Evolutionary conservation across 768 basidiomycete species (phyloP).

Genomic region (Glaciozyma antarctica): DNA sequence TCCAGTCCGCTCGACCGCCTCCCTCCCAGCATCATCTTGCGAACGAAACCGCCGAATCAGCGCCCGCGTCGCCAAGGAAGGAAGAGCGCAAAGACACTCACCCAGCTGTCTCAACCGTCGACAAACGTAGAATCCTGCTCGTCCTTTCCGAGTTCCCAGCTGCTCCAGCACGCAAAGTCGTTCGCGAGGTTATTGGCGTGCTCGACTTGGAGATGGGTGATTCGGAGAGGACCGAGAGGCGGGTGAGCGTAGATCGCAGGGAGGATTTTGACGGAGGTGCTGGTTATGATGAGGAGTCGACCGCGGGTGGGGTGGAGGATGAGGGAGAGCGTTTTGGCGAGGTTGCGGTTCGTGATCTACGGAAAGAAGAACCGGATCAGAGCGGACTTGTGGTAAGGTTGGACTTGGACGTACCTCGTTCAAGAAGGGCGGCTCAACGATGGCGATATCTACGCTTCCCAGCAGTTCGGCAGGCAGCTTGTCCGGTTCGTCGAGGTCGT

Average conservation of each 20-base stretch:
- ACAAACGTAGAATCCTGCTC: background rate
- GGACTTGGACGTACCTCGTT: constrained; percentile 28
- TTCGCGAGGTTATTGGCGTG: constrained; percentile 29
- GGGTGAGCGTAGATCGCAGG: constrained; percentile 17
- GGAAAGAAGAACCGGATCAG: background rate
- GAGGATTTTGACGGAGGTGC: constrained; percentile 27
- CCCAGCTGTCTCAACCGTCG: background rate
- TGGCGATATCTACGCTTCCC: constrained; percentile 30
- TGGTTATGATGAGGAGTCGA: constrained; percentile 32
- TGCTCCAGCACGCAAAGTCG: constrained; percentile 22
- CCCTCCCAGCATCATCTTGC: too few species aligned
- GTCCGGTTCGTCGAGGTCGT: constrained; percentile 32
- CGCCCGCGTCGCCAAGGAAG: too few species aligned
- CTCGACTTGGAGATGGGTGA: constrained; percentile 13
- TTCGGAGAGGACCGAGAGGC: constrained; percentile 19
- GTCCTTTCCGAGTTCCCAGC: constrained; percentile 19
- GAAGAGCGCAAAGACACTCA: too few species aligned
- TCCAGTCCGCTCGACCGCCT: too few species aligned
- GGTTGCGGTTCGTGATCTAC: constrained; percentile 30
- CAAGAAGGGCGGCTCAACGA: constrained; percentile 34
- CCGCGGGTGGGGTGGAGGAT: constrained; percentile 26
- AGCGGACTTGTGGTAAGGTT: background rate
- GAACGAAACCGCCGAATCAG: too few species aligned
- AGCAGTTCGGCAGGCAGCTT: constrained; percentile 19
- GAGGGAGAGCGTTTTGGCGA: constrained; percentile 22